These are phyloP conservation scores for Fusarium sp. DNA, from an alignment of 2,329 filamentous ascomycete species.

Conservation along the genomic window DNA sequence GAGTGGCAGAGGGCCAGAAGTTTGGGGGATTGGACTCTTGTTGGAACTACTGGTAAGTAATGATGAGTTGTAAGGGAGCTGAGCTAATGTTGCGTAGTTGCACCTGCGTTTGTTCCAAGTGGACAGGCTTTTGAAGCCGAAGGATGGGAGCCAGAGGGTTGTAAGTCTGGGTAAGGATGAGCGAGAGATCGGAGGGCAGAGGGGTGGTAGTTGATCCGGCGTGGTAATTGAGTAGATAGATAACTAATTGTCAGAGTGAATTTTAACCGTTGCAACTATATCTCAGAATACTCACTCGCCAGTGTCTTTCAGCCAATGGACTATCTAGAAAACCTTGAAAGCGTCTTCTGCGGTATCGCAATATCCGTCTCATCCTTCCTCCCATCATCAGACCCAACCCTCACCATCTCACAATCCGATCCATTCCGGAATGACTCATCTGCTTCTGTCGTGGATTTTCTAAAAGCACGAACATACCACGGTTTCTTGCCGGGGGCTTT, in stretches of 20 bases:
- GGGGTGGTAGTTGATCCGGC: too few species aligned
- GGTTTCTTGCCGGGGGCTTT: slow-evolving; percentile 27
- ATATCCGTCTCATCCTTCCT: not conserved
- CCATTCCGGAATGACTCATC: not conserved
- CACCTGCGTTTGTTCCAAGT: slow-evolving; percentile 16
- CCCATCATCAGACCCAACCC: slow-evolving; percentile 16
- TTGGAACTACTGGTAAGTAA: slow-evolving; percentile 29
- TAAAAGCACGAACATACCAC: slow-evolving; percentile 26
- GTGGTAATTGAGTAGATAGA: not conserved
- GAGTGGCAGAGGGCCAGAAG: slow-evolving; percentile 27
- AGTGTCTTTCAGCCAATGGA: too few species aligned
- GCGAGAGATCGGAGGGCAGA: too few species aligned
- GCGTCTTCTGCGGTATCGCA: not conserved
- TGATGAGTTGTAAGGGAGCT: accelerated
- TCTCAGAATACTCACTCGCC: not conserved
- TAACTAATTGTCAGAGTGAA: not conserved
- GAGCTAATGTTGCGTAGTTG: slow-evolving; percentile 11
- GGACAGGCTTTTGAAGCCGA: slow-evolving; percentile 20
- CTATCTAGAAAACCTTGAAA: not conserved
- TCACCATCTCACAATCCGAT: slow-evolving; percentile 29
- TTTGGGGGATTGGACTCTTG: slow-evolving; percentile 27
- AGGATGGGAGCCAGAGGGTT: not conserved
- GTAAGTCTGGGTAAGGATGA: not conserved
- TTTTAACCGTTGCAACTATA: not conserved
- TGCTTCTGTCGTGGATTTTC: not conserved